These are phyloP conservation scores for Cornus florida DNA, from an alignment of 148 eudicot genomes.

Conservation along the genomic window DNA sequence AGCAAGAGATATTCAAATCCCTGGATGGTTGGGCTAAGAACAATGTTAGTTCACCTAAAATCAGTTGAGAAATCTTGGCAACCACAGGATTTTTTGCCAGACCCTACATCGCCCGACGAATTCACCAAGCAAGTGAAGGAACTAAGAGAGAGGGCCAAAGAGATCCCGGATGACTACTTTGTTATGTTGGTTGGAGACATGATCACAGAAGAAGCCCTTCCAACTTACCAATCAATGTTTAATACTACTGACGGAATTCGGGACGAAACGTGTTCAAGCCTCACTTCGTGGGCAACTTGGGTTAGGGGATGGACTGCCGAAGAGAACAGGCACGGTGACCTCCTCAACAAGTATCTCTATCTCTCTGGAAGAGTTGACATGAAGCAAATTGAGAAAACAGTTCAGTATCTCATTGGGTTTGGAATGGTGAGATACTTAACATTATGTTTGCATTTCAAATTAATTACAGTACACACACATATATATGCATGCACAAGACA, in stretches of 20 bases:
- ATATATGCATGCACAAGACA: too few species aligned
- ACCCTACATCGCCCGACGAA: conserved; percentile 21
- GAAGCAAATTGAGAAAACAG: not conserved
- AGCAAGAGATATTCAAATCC: conserved; percentile 29
- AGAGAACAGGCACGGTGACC: not conserved
- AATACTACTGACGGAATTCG: not conserved
- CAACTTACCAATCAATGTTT: not conserved
- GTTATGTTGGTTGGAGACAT: not conserved
- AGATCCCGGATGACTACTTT: not conserved
- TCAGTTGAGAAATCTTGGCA: conserved; percentile 39
- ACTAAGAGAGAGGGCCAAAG: not conserved
- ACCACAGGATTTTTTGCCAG: conserved; percentile 37
- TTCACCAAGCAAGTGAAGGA: not conserved
- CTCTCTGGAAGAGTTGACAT: not conserved
- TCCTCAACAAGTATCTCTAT: not conserved
- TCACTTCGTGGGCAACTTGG: not conserved
- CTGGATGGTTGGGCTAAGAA: conserved; percentile 28
- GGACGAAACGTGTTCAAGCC: not conserved
- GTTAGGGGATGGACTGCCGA: not conserved
- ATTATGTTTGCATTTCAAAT: too few species aligned
- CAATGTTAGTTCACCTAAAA: conserved; percentile 21
- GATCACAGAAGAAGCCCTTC: not conserved
- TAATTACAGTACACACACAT: too few species aligned
- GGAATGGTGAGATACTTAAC: not conserved
- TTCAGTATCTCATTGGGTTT: not conserved